Evolutionary conservation across 2,329 filamentous ascomycete species (phyloP), one percentile per base, ranked within the genome.

Genomic region (Claviceps africana): DNA sequence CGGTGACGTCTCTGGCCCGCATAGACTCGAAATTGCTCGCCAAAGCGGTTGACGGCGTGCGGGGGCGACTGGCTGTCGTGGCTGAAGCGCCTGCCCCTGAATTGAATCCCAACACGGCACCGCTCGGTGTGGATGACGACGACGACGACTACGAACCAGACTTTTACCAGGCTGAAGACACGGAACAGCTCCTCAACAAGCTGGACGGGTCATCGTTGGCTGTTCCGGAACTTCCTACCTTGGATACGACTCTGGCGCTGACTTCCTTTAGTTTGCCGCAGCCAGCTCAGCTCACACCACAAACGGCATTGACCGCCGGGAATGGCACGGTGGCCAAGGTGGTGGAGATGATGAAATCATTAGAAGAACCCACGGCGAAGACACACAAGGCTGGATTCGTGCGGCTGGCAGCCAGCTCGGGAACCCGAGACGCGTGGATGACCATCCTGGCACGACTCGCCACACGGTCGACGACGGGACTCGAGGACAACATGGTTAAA

Each of bases 81-180:
- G 70, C 72, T 31, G 70, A 66, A 33, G 67, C 70, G 4, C 71
- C 70, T n/a, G 61, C 68, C n/a, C 66, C 70, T 1, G 68, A 67
- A 7, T 56, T 79, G 30, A 79, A 80, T 55, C 72, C 79, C 8
- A 77, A 80, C 51, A 83, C 79, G 2, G 73, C 77, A 15, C 78
- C 77, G 1, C 65, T 83, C 2, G 80, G 78, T 28, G 82, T 86
- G 3, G 82, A 85, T 7, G 89, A 95, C 43, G 90, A 95, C 21
- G 88, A 95, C 45, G 70, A 73, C 54, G 88, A 95, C 60, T 96
- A 96, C 62, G 91, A 96, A 61, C 90, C 91, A 0, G 86, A 94
- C 62, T 89, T 88, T 59, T 81, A 84, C 54, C 78, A 85, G 9
- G 80, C 82, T 37, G 88, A 94, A 65, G 82, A 88, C 57, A 80